phyloP scores from a whole-genome alignment of 1,284 basidiomycete genomes.

The Athelia sp. region DNA sequence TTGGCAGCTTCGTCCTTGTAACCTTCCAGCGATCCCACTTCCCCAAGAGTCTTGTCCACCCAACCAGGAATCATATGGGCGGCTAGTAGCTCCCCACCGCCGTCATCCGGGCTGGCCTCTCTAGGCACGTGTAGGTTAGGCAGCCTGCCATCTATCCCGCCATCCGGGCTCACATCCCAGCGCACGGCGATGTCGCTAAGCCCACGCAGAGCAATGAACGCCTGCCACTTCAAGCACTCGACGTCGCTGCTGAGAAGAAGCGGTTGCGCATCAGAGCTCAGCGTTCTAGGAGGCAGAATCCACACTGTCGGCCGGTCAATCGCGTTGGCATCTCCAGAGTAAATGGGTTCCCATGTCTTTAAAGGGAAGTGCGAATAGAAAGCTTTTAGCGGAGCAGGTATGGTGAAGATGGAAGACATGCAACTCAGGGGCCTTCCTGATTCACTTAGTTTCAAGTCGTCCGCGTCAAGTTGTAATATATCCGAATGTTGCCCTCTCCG shows the following conservation, averaged over 20 bases:
- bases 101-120: slow-evolving; percentile 24
- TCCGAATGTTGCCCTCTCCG: too few species aligned
- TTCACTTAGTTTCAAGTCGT: too few species aligned
- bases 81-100: slow-evolving; percentile 47
- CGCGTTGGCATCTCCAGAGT: not conserved
- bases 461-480: too few species aligned
- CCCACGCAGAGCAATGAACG: slow-evolving; percentile 71
- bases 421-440: too few species aligned
- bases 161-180: slow-evolving; percentile 62
- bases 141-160: slow-evolving; percentile 59
- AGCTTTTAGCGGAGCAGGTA: slow-evolving; percentile 16
- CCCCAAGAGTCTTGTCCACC: slow-evolving; percentile 50
- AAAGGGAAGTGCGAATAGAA: not conserved
- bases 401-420: slow-evolving; percentile 26
- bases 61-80: slow-evolving; percentile 65
- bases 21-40: slow-evolving; percentile 52
- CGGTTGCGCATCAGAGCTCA: slow-evolving; percentile 16
- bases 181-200: slow-evolving; percentile 47
- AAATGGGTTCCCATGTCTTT: not conserved
- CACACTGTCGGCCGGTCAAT: slow-evolving; percentile 53
- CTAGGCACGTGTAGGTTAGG: slow-evolving; percentile 57
- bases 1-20: slow-evolving; percentile 52
- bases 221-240: slow-evolving; percentile 83
- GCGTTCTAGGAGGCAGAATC: slow-evolving; percentile 46
- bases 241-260: slow-evolving; percentile 62